Evolutionary conservation across 208 protist genomes (phyloP).

Genomic region (Leishmania major): DNA sequence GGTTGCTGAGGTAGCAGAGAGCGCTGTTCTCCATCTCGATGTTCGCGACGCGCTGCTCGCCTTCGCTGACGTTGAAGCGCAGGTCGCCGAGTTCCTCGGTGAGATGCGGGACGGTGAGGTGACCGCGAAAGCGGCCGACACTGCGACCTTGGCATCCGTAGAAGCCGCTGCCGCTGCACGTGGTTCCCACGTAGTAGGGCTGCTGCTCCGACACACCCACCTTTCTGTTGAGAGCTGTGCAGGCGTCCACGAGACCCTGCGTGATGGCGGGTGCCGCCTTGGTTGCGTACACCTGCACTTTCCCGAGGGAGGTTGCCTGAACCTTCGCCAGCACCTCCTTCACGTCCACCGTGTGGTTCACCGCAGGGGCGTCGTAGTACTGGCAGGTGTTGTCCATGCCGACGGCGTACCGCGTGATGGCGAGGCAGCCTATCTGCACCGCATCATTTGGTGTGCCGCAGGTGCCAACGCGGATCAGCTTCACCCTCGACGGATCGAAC

Average conservation of each 20-base stretch:
- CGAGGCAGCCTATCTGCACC: constrained; percentile 52
- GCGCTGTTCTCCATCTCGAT: constrained; percentile 84
- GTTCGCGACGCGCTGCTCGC: constrained; percentile 56
- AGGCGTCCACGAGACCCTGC: constrained; percentile 43
- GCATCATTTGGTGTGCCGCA: constrained; percentile 64
- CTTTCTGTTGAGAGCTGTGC: constrained; percentile 38
- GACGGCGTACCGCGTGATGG: constrained; percentile 61
- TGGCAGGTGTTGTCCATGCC: constrained; percentile 86
- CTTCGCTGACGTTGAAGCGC: constrained; percentile 47
- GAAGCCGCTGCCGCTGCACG: constrained; percentile 70
- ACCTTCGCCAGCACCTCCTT: constrained; percentile 45
- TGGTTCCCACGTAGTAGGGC: constrained; percentile 62
- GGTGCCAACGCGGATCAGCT: constrained; percentile 77
- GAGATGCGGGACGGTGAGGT: constrained; percentile 50
- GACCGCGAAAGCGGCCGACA: constrained; percentile 62
- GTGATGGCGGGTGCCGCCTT: constrained; percentile 60
- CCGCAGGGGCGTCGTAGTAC: constrained; percentile 52
- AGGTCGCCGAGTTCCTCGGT: constrained; percentile 55
- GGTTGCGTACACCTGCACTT: constrained; percentile 65
- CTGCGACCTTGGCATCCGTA: constrained; percentile 79
- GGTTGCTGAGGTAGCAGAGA: constrained; percentile 63
- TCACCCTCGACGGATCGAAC: constrained; percentile 56
- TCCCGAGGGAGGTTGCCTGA: constrained; percentile 42
- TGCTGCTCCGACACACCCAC: constrained; percentile 29
- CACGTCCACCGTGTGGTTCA: constrained; percentile 37